phyloP scores from a whole-genome alignment of 805 yeast species.

The Hanseniaspora lachancei region DNA sequence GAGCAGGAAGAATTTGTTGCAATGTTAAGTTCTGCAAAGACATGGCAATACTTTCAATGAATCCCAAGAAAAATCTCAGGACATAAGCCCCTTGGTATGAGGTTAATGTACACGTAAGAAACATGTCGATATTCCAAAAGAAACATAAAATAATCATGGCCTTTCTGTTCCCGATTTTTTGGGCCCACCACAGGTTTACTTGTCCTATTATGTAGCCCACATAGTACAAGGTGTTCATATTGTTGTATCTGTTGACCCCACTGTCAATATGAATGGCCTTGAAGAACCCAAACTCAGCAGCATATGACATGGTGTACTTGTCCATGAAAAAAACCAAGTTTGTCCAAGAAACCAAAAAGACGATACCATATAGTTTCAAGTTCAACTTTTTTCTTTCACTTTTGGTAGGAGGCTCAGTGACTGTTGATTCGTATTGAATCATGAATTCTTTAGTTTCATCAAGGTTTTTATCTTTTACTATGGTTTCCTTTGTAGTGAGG shows the following conservation, averaged over 20 bases:
- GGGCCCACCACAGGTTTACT: constrained; percentile 2
- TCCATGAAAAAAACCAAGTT: constrained; percentile 12
- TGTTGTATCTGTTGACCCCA: constrained; percentile 6
- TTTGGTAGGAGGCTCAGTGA: background rate
- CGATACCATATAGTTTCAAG: constrained; percentile 7
- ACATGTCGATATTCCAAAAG: constrained; percentile 11
- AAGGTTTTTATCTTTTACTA: background rate
- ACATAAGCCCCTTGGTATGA: constrained; percentile 18
- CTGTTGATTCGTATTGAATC: background rate
- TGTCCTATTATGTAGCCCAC: constrained; percentile 13
- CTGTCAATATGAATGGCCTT: constrained; percentile 5
- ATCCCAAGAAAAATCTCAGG: constrained; percentile 35
- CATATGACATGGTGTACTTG: constrained; percentile 10
- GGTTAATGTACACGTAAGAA: background rate
- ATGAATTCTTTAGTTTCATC: constrained; percentile 14
- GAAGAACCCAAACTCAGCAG: constrained; percentile 11
- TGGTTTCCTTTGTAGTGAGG: background rate
- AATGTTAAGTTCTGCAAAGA: constrained; percentile 33
- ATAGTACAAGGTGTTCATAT: constrained; percentile 10
- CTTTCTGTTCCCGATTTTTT: constrained; percentile 5
- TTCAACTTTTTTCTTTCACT: constrained; percentile 7
- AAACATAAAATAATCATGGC: background rate
- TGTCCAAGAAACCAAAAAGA: constrained; percentile 7
- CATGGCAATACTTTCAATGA: constrained; percentile 30
- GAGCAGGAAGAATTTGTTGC: constrained; percentile 31